phyloP scores from a whole-genome alignment of 768 basidiomycete species.

The Agaricus blazei region DNA sequence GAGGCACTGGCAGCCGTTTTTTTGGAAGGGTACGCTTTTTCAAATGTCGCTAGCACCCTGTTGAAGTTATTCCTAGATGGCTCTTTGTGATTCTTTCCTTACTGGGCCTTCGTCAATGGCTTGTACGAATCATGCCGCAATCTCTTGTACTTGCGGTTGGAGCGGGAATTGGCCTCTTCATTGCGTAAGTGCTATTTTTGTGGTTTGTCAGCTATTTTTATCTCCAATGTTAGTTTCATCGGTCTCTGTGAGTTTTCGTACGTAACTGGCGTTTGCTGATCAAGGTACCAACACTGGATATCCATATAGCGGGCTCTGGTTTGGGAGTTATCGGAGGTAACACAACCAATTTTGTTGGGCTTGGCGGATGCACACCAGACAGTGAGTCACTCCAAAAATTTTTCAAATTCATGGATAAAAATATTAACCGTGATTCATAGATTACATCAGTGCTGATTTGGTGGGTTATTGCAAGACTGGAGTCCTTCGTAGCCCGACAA shows the following conservation, averaged over 20 bases:
- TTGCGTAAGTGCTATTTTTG: slow-evolving; percentile 49
- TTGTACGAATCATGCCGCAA: slow-evolving; percentile 83
- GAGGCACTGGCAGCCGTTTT: slow-evolving; percentile 86
- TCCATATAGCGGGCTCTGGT: slow-evolving; percentile 51
- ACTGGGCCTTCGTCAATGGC: slow-evolving; percentile 84
- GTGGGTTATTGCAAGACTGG: slow-evolving; percentile 57
- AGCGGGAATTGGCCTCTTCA: slow-evolving; percentile 83
- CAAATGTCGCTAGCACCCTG: background rate
- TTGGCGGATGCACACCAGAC: slow-evolving; percentile 69
- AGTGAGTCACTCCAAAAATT: slow-evolving; percentile 19
- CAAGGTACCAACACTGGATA: background rate
- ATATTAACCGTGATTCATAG: slow-evolving; percentile 15
- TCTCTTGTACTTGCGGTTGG: slow-evolving; percentile 83
- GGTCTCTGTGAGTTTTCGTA: slow-evolving; percentile 52
- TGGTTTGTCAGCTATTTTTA: background rate
- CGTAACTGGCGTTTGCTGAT: background rate
- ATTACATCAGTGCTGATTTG: slow-evolving; percentile 40
- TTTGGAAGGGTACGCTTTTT: slow-evolving; percentile 64
- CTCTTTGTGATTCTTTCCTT: slow-evolving; percentile 77
- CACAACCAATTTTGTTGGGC: slow-evolving; percentile 61
- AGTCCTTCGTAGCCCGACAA: slow-evolving; percentile 68
- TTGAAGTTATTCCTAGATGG: slow-evolving; percentile 44
- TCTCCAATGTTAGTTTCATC: slow-evolving; percentile 47
- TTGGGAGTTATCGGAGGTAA: slow-evolving; percentile 74
- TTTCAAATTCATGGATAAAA: background rate